Percentiles rank a stretch among this genome's conserved stretches.
These are phyloP conservation scores for Lichtheimia corymbifera DNA, from an alignment of 371 early-diverging fungal species.

Conservation along the genomic window DNA sequence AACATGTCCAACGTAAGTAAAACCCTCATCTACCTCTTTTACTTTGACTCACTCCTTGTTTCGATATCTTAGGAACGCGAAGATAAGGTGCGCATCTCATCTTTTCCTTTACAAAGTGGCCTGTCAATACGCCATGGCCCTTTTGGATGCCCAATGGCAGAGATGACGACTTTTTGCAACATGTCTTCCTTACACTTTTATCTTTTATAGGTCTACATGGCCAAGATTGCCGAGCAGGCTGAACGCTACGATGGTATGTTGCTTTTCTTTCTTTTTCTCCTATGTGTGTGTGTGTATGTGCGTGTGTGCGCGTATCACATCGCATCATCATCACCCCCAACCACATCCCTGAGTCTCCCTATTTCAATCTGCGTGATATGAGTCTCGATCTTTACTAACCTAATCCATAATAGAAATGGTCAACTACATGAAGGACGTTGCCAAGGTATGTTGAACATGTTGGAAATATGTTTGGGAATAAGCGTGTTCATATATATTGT, in stretches of 20 bases:
- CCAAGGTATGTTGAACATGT: slow-evolving; percentile 36
- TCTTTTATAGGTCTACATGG: slow-evolving; percentile 67
- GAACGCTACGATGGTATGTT: slow-evolving; percentile 97
- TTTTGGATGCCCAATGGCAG: background rate
- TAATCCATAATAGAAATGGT: slow-evolving; percentile 83
- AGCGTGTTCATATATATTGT: background rate
- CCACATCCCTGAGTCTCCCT: slow-evolving; percentile 5
- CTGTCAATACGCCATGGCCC: background rate
- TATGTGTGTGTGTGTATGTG: background rate
- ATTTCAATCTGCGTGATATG: slow-evolving; percentile 2
- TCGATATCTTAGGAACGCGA: slow-evolving; percentile 28
- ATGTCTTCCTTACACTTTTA: too few relatives aligned
- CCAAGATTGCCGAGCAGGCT: slow-evolving; percentile 98
- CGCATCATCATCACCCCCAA: background rate
- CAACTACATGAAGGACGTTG: slow-evolving; percentile 87
- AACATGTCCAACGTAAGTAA: slow-evolving; percentile 16
- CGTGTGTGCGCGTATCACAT: too few relatives aligned
- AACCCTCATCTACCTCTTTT: slow-evolving; percentile 13
- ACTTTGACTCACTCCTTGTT: slow-evolving; percentile 22
- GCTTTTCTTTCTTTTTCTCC: slow-evolving; percentile 8
- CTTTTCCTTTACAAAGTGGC: background rate
- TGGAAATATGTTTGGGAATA: too few relatives aligned
- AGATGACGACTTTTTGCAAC: background rate
- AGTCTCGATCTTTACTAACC: background rate
- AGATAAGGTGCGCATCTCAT: slow-evolving; percentile 23